A percentile compares a stretch with the other conserved stretches of the same genome.
Evolutionary conservation across 2,329 filamentous ascomycete species (phyloP).

Genomic region (Didymella glomerata): DNA sequence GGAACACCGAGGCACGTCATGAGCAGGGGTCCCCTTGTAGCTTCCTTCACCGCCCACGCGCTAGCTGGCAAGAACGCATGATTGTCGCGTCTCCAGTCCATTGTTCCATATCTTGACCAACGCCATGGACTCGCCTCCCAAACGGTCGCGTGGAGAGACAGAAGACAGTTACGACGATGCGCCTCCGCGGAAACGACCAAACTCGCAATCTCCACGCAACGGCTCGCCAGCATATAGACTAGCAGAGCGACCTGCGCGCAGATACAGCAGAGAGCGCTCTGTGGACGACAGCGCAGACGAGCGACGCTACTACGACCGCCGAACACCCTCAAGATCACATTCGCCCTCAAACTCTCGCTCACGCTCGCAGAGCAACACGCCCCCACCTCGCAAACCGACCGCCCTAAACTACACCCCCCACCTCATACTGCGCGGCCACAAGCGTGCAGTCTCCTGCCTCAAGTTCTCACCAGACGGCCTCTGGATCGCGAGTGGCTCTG

Average conservation of each 20-base stretch:
- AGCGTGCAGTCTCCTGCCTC: conserved; percentile 80
- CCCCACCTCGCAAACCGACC: conserved; percentile 59
- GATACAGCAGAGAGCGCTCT: conserved; percentile 44
- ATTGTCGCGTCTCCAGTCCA: conserved; percentile 16
- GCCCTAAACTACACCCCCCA: conserved; percentile 73
- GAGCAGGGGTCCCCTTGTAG: conserved; percentile 18
- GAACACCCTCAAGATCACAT: conserved; percentile 33
- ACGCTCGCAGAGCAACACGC: conserved; percentile 39
- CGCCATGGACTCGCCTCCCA: conserved; percentile 34
- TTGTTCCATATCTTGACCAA: conserved; percentile 30
- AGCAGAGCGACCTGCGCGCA: conserved; percentile 46
- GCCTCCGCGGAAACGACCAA: conserved; percentile 46
- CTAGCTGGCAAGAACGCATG: conserved; percentile 26
- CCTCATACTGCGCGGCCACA: conserved; percentile 79
- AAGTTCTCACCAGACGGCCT: conserved; percentile 90
- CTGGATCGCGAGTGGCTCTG: conserved; percentile 86
- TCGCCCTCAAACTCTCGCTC: conserved; percentile 34
- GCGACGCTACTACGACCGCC: conserved; percentile 34
- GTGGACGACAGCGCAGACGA: conserved; percentile 44
- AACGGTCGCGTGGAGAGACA: conserved; percentile 40
- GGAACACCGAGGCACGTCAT: conserved; percentile 20
- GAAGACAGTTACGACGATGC: conserved; percentile 39
- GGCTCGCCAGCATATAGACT: conserved; percentile 31
- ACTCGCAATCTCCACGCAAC: conserved; percentile 39
- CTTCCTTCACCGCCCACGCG: conserved; percentile 22